phyloP scores from a whole-genome alignment of 192 early-diverging fungal species.

The Gaertneriomyces sp. region DNA sequence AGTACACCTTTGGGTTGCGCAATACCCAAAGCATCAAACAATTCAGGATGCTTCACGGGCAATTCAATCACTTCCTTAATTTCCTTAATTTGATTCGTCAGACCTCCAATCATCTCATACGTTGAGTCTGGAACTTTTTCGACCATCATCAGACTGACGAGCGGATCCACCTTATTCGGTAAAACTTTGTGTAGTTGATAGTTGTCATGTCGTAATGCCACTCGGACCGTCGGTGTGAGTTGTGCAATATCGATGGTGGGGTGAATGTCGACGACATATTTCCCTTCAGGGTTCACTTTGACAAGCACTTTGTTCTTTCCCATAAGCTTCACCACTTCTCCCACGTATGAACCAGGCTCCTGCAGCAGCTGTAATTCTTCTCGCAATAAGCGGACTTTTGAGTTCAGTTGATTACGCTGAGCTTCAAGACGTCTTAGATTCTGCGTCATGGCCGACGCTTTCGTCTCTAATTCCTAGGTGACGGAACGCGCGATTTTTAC shows the following conservation, averaged over 20 bases:
- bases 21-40: slow-evolving; percentile 97
- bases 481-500: neutral
- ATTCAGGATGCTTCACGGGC: slow-evolving; percentile 98
- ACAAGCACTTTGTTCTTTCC: slow-evolving; percentile 85
- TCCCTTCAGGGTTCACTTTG: slow-evolving; percentile 92
- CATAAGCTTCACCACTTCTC: slow-evolving; percentile 97
- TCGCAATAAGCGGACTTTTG: slow-evolving; percentile 91
- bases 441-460: slow-evolving; percentile 85
- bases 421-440: slow-evolving; percentile 97
- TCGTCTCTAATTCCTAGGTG: slow-evolving; percentile 73
- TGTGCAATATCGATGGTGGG: slow-evolving; percentile 84
- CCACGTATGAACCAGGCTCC: slow-evolving; percentile 93
- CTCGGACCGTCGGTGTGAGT: slow-evolving; percentile 88
- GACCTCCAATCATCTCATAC: slow-evolving; percentile 98
- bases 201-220: slow-evolving; percentile 87
- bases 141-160: slow-evolving; percentile 99
- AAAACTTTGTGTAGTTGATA: slow-evolving; percentile 93
- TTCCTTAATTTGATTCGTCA: slow-evolving; percentile 99
- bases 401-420: slow-evolving; percentile 94
- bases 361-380: slow-evolving; percentile 96
- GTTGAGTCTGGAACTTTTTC: slow-evolving; percentile 99
- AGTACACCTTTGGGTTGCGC: slow-evolving; percentile 98
- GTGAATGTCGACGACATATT: slow-evolving; percentile 96
- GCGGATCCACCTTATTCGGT: slow-evolving; percentile 97
- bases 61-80: slow-evolving; percentile 99